These are phyloP conservation scores for Chlorella sp. DNA, from an alignment of 139 green algal species.

Conservation along the genomic window DNA sequence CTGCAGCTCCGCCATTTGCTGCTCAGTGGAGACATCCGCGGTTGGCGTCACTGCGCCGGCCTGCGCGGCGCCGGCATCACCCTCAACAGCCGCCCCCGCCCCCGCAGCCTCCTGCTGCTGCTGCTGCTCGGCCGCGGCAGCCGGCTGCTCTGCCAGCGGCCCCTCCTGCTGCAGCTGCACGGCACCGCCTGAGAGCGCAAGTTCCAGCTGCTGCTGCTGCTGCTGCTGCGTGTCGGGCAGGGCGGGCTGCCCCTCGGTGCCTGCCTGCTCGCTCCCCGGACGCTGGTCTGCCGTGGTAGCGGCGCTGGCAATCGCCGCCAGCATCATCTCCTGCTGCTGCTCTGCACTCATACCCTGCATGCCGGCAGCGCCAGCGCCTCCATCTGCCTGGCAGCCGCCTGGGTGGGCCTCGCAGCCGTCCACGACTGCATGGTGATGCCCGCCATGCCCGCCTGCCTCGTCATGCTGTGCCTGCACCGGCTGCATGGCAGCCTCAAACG, in stretches of 20 bases:
- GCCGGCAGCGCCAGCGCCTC: neutral
- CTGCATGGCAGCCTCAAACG: neutral
- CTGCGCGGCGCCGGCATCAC: neutral
- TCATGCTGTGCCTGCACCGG: neutral
- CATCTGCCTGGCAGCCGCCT: neutral
- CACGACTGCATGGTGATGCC: neutral
- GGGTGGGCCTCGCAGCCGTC: neutral
- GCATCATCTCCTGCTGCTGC: neutral
- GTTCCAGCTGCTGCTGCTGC: neutral
- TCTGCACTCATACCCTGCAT: neutral
- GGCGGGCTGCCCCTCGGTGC: neutral
- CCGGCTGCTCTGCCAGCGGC: neutral
- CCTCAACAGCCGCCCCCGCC: neutral
- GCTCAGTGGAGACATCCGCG: neutral
- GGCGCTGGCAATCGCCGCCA: neutral
- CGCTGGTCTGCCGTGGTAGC: neutral
- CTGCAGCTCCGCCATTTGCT: constrained; percentile 2
- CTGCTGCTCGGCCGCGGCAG: neutral
- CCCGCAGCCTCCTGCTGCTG: neutral
- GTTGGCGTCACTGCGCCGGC: neutral
- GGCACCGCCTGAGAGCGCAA: no score
- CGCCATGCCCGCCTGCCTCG: no score
- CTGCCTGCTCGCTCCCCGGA: neutral
- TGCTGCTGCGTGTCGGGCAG: neutral
- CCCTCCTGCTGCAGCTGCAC: neutral